Evolutionary conservation across 148 eudicot genomes (phyloP).

Genomic region (Selenicereus undatus): DNA sequence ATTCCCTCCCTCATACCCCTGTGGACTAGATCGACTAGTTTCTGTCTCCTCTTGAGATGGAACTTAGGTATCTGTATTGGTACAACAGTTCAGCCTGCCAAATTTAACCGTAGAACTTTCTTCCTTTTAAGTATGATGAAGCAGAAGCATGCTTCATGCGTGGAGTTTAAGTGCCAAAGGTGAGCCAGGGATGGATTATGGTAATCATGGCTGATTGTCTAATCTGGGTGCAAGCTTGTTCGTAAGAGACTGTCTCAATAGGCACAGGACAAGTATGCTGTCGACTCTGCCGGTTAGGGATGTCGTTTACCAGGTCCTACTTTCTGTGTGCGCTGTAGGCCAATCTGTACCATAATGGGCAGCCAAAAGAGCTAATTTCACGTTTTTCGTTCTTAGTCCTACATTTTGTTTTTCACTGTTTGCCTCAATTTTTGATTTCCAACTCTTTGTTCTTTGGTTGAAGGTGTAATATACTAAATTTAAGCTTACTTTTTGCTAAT

Average conservation of each 20-base stretch:
- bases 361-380: neutral
- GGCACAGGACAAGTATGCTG: neutral
- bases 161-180: neutral
- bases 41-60: neutral
- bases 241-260: neutral
- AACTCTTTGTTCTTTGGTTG: neutral
- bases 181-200: neutral
- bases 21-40: neutral
- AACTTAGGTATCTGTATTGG: too few species aligned
- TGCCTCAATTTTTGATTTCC: neutral
- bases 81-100: neutral
- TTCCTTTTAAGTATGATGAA: neutral
- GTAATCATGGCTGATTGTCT: neutral
- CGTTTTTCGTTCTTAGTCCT: neutral
- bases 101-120: neutral
- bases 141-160: neutral
- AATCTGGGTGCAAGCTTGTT: neutral
- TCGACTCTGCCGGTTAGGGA: neutral
- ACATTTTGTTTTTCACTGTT: neutral
- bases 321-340: neutral
- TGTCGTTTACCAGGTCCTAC: neutral
- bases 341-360: neutral
- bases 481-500: neutral
- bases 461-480: neutral
- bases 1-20: neutral